phyloP scores from a whole-genome alignment of 148 eudicot species.

The Rhododendron williamsianum region DNA sequence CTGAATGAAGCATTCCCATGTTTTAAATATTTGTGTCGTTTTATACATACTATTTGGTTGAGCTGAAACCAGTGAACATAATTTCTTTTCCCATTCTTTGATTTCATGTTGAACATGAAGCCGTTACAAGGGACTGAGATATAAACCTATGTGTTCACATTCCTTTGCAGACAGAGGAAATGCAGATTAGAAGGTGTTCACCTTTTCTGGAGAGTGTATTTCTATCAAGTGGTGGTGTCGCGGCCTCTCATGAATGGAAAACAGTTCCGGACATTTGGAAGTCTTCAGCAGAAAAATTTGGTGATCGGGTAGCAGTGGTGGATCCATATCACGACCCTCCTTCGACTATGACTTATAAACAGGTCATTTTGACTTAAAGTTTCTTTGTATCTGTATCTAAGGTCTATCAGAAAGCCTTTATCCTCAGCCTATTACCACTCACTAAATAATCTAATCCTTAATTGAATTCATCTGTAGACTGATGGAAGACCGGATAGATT shows the following conservation, averaged over 20 bases:
- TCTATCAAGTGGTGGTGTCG: slow-evolving; percentile 28
- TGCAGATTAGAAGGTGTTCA: slow-evolving; percentile 61
- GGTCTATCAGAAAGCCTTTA: not conserved
- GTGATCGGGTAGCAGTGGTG: slow-evolving; percentile 68
- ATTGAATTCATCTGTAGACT: not conserved
- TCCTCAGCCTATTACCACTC: not conserved
- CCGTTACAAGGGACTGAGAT: not conserved
- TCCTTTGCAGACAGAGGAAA: slow-evolving; percentile 47
- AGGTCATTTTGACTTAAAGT: slow-evolving; percentile 33
- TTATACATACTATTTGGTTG: not conserved
- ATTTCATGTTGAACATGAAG: not conserved
- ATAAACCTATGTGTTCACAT: not conserved
- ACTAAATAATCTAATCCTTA: too few species aligned
- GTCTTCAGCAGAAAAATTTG: slow-evolving; percentile 73
- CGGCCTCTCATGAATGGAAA: slow-evolving; percentile 56
- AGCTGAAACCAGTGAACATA: not conserved
- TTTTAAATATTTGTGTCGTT: not conserved
- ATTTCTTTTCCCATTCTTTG: not conserved
- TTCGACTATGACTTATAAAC: slow-evolving; percentile 68
- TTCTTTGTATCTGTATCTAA: not conserved
- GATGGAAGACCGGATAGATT: not conserved
- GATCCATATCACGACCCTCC: slow-evolving; percentile 90
- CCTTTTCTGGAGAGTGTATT: slow-evolving; percentile 66
- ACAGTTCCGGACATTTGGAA: slow-evolving; percentile 95
- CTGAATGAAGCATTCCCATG: not conserved